A percentile compares a stretch with the other conserved stretches of the same genome.
phyloP scores from a whole-genome alignment of 73 alveolate species.

The Paramecium tetraurelia region DNA sequence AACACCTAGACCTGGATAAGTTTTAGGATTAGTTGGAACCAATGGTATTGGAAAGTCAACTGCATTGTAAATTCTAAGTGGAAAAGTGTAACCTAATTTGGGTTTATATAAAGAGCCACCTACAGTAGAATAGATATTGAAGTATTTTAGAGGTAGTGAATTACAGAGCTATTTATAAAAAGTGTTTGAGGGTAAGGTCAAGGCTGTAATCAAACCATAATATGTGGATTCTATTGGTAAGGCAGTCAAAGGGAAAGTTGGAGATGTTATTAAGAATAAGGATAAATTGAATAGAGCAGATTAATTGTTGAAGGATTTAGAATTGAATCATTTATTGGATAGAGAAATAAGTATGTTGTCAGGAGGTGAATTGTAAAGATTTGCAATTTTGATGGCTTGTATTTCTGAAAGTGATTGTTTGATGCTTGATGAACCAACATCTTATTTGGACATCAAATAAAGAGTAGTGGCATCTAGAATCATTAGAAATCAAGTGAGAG shows the following conservation, averaged over 20 bases:
- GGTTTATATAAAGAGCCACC: conserved; percentile 97
- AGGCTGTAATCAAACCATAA: conserved; percentile 97
- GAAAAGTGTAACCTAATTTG: conserved; percentile 96
- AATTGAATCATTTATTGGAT: conserved; percentile 86
- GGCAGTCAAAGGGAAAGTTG: conserved; percentile 90
- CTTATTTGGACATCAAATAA: conserved; percentile 97
- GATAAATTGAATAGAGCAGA: conserved; percentile 81
- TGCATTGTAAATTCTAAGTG: conserved; percentile 87
- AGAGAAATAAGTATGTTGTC: conserved; percentile 91
- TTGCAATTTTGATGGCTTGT: conserved; percentile 96
- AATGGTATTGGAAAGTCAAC: conserved; percentile 99
- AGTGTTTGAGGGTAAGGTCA: conserved; percentile 92
- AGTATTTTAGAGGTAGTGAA: conserved; percentile 97
- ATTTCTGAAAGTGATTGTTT: conserved; percentile 95
- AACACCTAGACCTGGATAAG: conserved; percentile 96
- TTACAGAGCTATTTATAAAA: conserved; percentile 92
- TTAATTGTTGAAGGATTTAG: conserved; percentile 65
- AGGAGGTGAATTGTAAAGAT: conserved; percentile 99
- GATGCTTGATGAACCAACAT: conserved; percentile 99
- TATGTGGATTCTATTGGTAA: conserved; percentile 97
- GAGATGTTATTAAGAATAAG: conserved; percentile 79
- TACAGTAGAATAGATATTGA: conserved; percentile 92
- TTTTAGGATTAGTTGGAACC: conserved; percentile 98
- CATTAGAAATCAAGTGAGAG: conserved; percentile 81
- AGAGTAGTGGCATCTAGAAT: conserved; percentile 94